Evolutionary conservation across 148 eudicot genomes (phyloP), one percentile per base, ranked within the genome.

Genomic region (Pharnaceum exiguum): DNA sequence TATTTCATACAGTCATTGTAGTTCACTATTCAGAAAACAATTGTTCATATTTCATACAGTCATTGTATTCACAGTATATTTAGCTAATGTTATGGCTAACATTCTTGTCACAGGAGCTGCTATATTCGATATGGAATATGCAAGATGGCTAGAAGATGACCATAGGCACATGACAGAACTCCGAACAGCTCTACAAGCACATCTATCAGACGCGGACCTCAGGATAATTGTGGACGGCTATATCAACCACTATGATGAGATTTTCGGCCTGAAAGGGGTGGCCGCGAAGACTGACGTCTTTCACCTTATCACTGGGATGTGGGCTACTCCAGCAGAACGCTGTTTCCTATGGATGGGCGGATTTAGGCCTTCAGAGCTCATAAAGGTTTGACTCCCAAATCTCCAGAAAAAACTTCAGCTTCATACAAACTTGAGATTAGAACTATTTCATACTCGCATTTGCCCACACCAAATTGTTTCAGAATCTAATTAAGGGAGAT

Each of bases 331-430:
- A 0, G 99, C 95, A n/a, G 99, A 94, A 15, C 89, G 99, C 7
- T 89, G 96, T 59, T 94, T 89, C 72, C 91, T 94, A 28, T 94
- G 99, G 99, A 86, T 94, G 93, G 99, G 89, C 16, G 99, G 96
- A 17, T 94, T 94, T 56, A 71, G 95, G 48, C 99, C 99, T 38
- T 94, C 99, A 0, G 99, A 94, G 12, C 91, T 94, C 58, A 89
- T 94, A 77, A 94, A 89, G 96, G 99, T 93, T 54, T 1, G 2
- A 0, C 18, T 22, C 26, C 4, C 4, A 9, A 29, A 31, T 13
- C 7, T 28, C 40, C n/a, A 15, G 54, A 28, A 3, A 5, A 51
- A 9, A 51, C n/a, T 28, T 10, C 11, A 38, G 43, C n/a, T n/a
- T n/a, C n/a, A n/a, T n/a, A n/a, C n/a, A n/a, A n/a, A n/a, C n/a